Evolutionary conservation across 163 green algal genomes (phyloP).

Genomic region (Chlorella variabilis): DNA sequence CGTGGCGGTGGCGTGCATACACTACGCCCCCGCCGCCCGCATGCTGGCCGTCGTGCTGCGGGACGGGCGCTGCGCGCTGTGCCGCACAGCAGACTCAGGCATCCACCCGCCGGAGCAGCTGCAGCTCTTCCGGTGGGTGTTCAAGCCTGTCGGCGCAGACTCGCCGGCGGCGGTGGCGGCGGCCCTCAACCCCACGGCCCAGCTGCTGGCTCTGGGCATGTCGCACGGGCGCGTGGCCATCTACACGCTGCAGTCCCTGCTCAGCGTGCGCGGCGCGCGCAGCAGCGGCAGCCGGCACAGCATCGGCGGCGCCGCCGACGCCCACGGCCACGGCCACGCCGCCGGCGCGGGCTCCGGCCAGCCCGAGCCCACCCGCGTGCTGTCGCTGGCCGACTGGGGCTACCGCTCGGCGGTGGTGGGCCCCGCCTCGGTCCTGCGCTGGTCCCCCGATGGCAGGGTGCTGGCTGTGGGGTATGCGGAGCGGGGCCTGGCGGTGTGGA

Average conservation of each 20-base stretch:
- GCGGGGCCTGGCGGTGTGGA: slow-evolving; percentile 83
- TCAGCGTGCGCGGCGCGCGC: background rate
- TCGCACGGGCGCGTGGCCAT: slow-evolving; percentile 70
- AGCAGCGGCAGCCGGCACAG: background rate
- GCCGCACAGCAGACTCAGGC: slow-evolving; percentile 37
- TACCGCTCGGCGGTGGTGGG: slow-evolving; percentile 63
- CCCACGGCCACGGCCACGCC: background rate
- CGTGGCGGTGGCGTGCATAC: slow-evolving; percentile 32
- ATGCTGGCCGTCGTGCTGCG: slow-evolving; percentile 52
- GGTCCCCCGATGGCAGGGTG: slow-evolving; percentile 56
- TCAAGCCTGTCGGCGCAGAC: slow-evolving; percentile 25
- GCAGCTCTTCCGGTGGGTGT: slow-evolving; percentile 52
- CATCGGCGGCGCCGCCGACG: background rate
- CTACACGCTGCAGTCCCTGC: slow-evolving; percentile 52
- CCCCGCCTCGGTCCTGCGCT: slow-evolving; percentile 60
- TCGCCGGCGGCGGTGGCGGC: slow-evolving; percentile 33
- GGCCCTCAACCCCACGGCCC: slow-evolving; percentile 38
- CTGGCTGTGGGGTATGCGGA: slow-evolving; percentile 73
- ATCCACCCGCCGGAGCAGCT: slow-evolving; percentile 46
- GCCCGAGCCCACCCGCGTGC: slow-evolving; percentile 44
- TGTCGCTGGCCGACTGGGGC: slow-evolving; percentile 79
- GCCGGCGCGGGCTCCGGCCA: slow-evolving; percentile 1
- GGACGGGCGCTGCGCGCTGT: slow-evolving; percentile 51
- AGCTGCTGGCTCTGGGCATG: slow-evolving; percentile 69
- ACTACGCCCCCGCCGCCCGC: slow-evolving; percentile 46